Percentiles rank a stretch among this genome's conserved stretches.
These are phyloP conservation scores for Candida maesae DNA, from an alignment of 805 yeast species.

Conservation along the genomic window DNA sequence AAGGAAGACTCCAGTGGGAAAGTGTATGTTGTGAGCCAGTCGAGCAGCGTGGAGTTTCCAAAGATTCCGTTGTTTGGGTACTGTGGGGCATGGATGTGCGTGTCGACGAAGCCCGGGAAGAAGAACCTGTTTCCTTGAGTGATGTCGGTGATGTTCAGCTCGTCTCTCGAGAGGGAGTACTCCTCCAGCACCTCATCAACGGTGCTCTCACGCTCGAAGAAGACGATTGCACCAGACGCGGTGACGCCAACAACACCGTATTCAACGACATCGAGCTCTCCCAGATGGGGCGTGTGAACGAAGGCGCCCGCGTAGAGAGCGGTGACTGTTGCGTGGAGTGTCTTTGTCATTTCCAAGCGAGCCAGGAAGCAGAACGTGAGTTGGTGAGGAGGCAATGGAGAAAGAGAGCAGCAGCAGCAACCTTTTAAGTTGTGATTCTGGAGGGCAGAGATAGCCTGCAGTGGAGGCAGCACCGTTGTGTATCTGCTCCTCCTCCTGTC, in stretches of 20 bases:
- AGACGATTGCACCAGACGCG: constrained; percentile 31
- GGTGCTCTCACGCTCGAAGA: constrained; percentile 22
- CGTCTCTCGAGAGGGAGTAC: constrained; percentile 23
- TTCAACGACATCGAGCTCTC: constrained; percentile 50
- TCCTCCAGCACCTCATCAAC: constrained; percentile 8
- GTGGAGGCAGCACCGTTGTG: no score
- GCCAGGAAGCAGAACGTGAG: neutral
- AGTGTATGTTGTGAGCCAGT: constrained; percentile 86
- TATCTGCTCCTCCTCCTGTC: no score
- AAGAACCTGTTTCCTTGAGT: constrained; percentile 48
- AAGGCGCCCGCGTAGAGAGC: constrained; percentile 64
- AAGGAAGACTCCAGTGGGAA: constrained; percentile 83
- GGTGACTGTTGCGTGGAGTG: neutral
- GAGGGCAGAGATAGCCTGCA: no score
- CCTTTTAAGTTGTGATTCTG: no score
- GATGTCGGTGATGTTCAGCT: constrained; percentile 31
- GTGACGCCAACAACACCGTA: constrained; percentile 61
- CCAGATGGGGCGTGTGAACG: constrained; percentile 65
- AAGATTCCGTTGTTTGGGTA: constrained; percentile 82
- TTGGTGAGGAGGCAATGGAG: no score
- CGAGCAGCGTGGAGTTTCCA: constrained; percentile 77
- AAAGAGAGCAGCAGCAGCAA: no score
- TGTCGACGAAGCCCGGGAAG: constrained; percentile 80
- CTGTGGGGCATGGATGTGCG: constrained; percentile 84
- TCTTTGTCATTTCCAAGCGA: constrained; percentile 6